Conservation (phyloP, 176 grass and related monocot genomes). For the Phoenix dactylifera region DNA sequence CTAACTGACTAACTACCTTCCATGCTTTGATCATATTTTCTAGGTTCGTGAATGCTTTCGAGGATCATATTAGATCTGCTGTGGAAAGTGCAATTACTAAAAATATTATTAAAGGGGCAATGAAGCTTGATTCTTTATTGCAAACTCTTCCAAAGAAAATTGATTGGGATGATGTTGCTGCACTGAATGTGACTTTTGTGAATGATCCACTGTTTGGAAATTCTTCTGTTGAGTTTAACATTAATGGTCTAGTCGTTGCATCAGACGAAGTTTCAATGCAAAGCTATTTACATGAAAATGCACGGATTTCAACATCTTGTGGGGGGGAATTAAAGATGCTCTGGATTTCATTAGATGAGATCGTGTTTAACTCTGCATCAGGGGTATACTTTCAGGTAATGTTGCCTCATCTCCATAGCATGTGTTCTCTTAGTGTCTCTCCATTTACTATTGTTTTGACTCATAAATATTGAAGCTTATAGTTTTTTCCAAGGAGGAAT, state of each 20-base stretch:
- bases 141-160: slow-evolving; percentile 77
- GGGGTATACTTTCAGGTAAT: slow-evolving; percentile 71
- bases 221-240: slow-evolving; percentile 83
- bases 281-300: slow-evolving; percentile 19
- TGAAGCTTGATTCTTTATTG: slow-evolving; percentile 71
- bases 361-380: slow-evolving; percentile 81
- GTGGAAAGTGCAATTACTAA: slow-evolving; percentile 67
- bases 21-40: slow-evolving; percentile 21
- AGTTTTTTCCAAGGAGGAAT: too few species aligned
- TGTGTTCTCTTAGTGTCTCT: too few species aligned
- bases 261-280: slow-evolving; percentile 25
- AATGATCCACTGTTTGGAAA: slow-evolving; percentile 63
- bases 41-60: slow-evolving; percentile 80
- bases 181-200: slow-evolving; percentile 81
- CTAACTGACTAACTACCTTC: slow-evolving; percentile 9
- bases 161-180: slow-evolving; percentile 48
- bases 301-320: slow-evolving; percentile 27
- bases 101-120: slow-evolving; percentile 58
- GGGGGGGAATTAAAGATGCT: slow-evolving; percentile 59
- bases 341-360: slow-evolving; percentile 78
- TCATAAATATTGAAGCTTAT: too few species aligned
- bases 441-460: too few species aligned
- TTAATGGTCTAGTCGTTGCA: slow-evolving; percentile 75
- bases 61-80: slow-evolving; percentile 67
- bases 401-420: neutral